These are phyloP conservation scores for Neopestalotiopsis rosae DNA, from an alignment of 2,329 filamentous ascomycete genomes.

Conservation along the genomic window DNA sequence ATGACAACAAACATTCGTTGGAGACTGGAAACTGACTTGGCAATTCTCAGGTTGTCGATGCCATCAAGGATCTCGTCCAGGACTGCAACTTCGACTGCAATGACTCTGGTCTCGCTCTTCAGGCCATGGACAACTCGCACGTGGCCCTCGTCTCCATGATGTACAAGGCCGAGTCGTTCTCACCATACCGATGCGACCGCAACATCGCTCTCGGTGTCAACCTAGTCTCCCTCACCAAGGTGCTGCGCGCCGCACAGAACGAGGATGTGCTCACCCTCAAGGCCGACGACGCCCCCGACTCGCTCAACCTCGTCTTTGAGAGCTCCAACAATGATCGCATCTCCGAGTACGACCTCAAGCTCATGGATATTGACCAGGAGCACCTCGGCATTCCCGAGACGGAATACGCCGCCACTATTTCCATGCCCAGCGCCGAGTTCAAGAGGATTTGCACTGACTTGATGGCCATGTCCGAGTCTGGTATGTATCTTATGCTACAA, in stretches of 20 bases:
- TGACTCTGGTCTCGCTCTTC: constrained; percentile 96
- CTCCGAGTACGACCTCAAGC: constrained; percentile 99
- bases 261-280: constrained; percentile 95
- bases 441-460: constrained; percentile 94
- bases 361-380: constrained; percentile 99
- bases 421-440: constrained; percentile 89
- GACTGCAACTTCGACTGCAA: constrained; percentile 99
- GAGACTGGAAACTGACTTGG: constrained; percentile 23
- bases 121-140: constrained; percentile 99
- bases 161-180: constrained; percentile 94
- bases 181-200: constrained; percentile 95
- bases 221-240: constrained; percentile 94
- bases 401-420: constrained; percentile 92
- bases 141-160: constrained; percentile 99
- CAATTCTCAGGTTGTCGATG: constrained; percentile 81
- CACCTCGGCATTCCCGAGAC: constrained; percentile 98
- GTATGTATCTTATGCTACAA: constrained; percentile 56
- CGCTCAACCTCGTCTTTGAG: constrained; percentile 95
- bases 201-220: constrained; percentile 99
- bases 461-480: constrained; percentile 91
- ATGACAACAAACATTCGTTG: not conserved
- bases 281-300: constrained; percentile 95
- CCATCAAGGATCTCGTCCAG: constrained; percentile 98
- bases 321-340: constrained; percentile 85
- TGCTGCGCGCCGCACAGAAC: constrained; percentile 90